Percentiles rank a stretch among this genome's conserved stretches.
Evolutionary conservation across 2,329 filamentous ascomycete species (phyloP).

Genomic region (Teratosphaeria epicoccoides): DNA sequence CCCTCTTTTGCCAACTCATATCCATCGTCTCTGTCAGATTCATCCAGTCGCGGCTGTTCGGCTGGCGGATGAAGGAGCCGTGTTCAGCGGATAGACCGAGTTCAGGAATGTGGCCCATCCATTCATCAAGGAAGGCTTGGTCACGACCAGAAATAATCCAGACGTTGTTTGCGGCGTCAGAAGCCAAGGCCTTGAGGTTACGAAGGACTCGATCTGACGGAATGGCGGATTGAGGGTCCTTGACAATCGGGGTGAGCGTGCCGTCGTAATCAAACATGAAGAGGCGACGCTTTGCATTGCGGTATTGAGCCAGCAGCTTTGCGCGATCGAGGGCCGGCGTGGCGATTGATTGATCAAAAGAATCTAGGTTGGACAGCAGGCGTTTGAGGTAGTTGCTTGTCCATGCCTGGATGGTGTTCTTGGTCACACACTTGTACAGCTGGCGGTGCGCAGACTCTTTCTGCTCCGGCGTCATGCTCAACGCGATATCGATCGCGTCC

Average conservation of each 20-base stretch:
- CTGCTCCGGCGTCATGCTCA: conserved; percentile 61
- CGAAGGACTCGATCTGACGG: conserved; percentile 74
- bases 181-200: conserved; percentile 66
- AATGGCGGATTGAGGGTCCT: conserved; percentile 78
- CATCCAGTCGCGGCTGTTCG: conserved; percentile 67
- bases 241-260: conserved; percentile 88
- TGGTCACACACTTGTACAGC: conserved; percentile 74
- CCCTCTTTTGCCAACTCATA: conserved; percentile 86
- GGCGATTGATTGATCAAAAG: conserved; percentile 60
- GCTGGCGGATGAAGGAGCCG: conserved; percentile 84
- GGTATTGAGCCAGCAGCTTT: conserved; percentile 63
- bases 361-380: conserved; percentile 68
- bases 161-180: conserved; percentile 74
- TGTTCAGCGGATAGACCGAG: conserved; percentile 96
- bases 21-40: conserved; percentile 78
- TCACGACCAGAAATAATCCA: conserved; percentile 98
- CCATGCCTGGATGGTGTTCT: conserved; percentile 79
- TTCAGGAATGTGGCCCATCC: conserved; percentile 80
- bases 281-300: conserved; percentile 62
- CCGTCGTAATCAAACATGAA: conserved; percentile 99
- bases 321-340: conserved; percentile 75
- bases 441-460: conserved; percentile 59
- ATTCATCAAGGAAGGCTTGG: conserved; percentile 79
- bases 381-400: conserved; percentile 68
- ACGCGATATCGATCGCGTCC: conserved; percentile 66